phyloP scores from a whole-genome alignment of 2,329 filamentous ascomycete genomes.

The Taxawa tesnikishii region DNA sequence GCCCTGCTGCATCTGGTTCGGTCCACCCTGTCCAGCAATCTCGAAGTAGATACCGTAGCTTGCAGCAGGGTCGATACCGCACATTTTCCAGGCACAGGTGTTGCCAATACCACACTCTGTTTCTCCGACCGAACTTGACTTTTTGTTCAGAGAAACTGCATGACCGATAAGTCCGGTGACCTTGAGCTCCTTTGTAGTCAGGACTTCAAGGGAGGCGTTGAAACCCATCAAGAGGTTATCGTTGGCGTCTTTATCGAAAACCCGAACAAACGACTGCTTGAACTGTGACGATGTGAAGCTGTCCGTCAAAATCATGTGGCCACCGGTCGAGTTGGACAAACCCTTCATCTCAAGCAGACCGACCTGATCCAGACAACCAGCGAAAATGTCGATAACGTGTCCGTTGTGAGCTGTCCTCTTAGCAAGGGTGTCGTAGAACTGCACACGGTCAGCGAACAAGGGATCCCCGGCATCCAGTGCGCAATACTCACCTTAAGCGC shows the following conservation, averaged over 20 bases:
- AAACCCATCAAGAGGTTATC: slow-evolving; percentile 97
- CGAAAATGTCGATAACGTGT: slow-evolving; percentile 95
- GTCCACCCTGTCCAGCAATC: slow-evolving; percentile 85
- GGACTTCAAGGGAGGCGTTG: slow-evolving; percentile 87
- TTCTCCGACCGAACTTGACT: slow-evolving; percentile 91
- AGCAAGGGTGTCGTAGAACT: slow-evolving; percentile 86
- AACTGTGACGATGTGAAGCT: slow-evolving; percentile 99
- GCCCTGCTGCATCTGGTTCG: slow-evolving; percentile 70
- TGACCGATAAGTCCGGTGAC: slow-evolving; percentile 96
- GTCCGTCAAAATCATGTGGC: slow-evolving; percentile 96
- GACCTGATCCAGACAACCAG: slow-evolving; percentile 93
- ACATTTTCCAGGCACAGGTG: slow-evolving; percentile 99
- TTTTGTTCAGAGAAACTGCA: slow-evolving; percentile 94
- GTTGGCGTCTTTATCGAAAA: slow-evolving; percentile 93
- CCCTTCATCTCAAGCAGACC: slow-evolving; percentile 97
- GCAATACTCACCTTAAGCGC: slow-evolving; percentile 60
- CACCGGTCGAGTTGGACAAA: slow-evolving; percentile 87
- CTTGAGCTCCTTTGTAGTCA: slow-evolving; percentile 97
- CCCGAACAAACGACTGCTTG: slow-evolving; percentile 92
- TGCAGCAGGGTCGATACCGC: slow-evolving; percentile 83
- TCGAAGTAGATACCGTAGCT: slow-evolving; percentile 98
- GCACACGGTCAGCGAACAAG: slow-evolving; percentile 22
- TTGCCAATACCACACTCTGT: slow-evolving; percentile 98
- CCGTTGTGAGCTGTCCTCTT: slow-evolving; percentile 94
- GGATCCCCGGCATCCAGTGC: slow-evolving; percentile 11